These are phyloP conservation scores for Nitzschia sp. DNA, from an alignment of 108 stramenopile genomes.

Conservation along the genomic window DNA sequence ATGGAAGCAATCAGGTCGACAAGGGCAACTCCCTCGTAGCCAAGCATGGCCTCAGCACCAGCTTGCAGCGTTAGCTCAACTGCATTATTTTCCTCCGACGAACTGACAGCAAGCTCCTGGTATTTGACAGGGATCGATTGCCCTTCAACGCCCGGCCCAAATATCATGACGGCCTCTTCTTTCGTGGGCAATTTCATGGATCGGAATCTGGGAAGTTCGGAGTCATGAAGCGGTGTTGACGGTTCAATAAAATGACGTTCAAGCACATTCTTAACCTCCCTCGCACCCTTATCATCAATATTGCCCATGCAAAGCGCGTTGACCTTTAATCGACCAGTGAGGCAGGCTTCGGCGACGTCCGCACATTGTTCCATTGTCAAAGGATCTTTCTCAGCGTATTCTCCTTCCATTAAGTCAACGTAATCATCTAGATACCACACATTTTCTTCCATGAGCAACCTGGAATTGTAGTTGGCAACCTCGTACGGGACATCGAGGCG, in stretches of 20 bases:
- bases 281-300: constrained; percentile 71
- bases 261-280: constrained; percentile 58
- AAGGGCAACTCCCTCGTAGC: constrained; percentile 76
- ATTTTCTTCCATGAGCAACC: constrained; percentile 74
- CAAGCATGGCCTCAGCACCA: constrained; percentile 64
- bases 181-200: constrained; percentile 74
- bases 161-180: constrained; percentile 73
- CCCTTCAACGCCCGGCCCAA: constrained; percentile 44
- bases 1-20: constrained; percentile 78
- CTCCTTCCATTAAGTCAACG: constrained; percentile 79
- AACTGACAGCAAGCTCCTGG: constrained; percentile 69
- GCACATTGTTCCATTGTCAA: constrained; percentile 87
- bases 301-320: constrained; percentile 85
- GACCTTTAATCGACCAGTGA: constrained; percentile 64
- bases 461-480: constrained; percentile 80
- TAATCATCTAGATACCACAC: constrained; percentile 86
- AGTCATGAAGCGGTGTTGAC: constrained; percentile 52
- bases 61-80: constrained; percentile 79
- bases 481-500: constrained; percentile 82
- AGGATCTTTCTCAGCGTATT: constrained; percentile 62
- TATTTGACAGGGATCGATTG: constrained; percentile 59
- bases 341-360: constrained; percentile 59
- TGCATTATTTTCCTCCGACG: constrained; percentile 81
- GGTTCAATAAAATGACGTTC: constrained; percentile 49
- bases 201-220: constrained; percentile 72